Conservation (phyloP, 1,139 yeast species). For the Candida neerlandica region DNA sequence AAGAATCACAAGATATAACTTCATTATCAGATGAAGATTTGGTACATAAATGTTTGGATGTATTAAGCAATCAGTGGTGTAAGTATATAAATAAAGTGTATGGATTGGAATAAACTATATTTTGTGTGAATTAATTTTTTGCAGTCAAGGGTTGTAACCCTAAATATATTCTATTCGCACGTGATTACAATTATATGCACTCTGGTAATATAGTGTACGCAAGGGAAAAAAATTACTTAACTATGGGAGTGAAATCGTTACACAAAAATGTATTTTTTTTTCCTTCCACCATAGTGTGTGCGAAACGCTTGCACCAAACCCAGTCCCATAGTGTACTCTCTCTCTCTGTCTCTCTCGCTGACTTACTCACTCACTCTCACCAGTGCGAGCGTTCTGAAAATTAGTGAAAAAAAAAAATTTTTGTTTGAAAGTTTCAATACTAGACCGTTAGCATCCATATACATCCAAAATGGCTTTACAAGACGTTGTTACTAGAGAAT, state of each 20-base stretch:
- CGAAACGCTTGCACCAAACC: background rate
- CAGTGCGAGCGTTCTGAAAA: constrained; percentile 1
- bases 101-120: constrained; percentile 21
- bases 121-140: background rate
- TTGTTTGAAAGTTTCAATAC: background rate
- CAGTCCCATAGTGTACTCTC: background rate
- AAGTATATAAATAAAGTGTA: constrained; percentile 26
- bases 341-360: background rate
- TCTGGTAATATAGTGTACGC: background rate
- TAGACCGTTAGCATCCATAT: constrained; percentile 4
- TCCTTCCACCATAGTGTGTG: background rate
- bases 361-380: background rate
- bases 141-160: constrained; percentile 15
- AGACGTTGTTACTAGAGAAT: constrained; percentile 99
- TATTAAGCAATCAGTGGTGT: constrained; percentile 20
- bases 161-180: constrained; percentile 3
- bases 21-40: constrained; percentile 9
- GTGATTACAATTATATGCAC: constrained; percentile 3
- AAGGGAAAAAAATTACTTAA: background rate
- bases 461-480: constrained; percentile 80
- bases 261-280: background rate
- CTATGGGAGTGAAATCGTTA: background rate
- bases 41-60: constrained; percentile 10
- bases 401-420: constrained; percentile 11
- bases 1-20: background rate